phyloP scores from a whole-genome alignment of 805 yeast species.

The Isabelozyma gotoi region DNA sequence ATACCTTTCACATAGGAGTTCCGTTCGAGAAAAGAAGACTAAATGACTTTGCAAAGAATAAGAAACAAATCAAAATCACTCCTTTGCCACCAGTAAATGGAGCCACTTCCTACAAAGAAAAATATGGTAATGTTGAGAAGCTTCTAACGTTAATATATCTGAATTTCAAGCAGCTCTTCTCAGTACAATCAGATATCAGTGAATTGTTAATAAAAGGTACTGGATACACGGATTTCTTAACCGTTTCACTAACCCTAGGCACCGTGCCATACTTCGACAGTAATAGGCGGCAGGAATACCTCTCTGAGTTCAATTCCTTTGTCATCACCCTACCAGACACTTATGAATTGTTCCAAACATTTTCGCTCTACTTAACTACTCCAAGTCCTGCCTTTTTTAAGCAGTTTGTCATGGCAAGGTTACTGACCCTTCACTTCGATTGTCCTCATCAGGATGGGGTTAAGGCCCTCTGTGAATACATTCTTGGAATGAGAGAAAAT shows the following conservation, averaged over 20 bases:
- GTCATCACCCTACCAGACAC: slow-evolving; percentile 56
- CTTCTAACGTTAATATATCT: slow-evolving; percentile 28
- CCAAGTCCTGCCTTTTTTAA: slow-evolving; percentile 49
- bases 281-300: slow-evolving; percentile 7
- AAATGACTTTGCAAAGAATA: slow-evolving; percentile 42
- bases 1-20: slow-evolving; percentile 54
- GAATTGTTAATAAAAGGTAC: slow-evolving; percentile 62
- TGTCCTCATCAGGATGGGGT: slow-evolving; percentile 66
- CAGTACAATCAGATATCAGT: slow-evolving; percentile 46
- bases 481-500: slow-evolving; percentile 72
- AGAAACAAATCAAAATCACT: slow-evolving; percentile 23
- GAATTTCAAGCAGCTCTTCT: slow-evolving; percentile 33
- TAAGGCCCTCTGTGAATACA: slow-evolving; percentile 68
- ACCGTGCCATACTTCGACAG: slow-evolving; percentile 29
- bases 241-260: slow-evolving; percentile 45
- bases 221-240: slow-evolving; percentile 61
- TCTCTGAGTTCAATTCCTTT: slow-evolving; percentile 18
- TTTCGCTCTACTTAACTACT: slow-evolving; percentile 55
- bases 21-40: slow-evolving; percentile 61
- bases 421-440: slow-evolving; percentile 54
- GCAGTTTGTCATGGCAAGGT: slow-evolving; percentile 43
- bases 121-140: slow-evolving; percentile 13
- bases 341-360: slow-evolving; percentile 60
- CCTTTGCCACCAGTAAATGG: slow-evolving; percentile 10
- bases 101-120: slow-evolving; percentile 12